Base-by-base conservation (phyloP, 2,329 filamentous ascomycete species). In the Phaeosphaeriaceae sp. region DNA sequence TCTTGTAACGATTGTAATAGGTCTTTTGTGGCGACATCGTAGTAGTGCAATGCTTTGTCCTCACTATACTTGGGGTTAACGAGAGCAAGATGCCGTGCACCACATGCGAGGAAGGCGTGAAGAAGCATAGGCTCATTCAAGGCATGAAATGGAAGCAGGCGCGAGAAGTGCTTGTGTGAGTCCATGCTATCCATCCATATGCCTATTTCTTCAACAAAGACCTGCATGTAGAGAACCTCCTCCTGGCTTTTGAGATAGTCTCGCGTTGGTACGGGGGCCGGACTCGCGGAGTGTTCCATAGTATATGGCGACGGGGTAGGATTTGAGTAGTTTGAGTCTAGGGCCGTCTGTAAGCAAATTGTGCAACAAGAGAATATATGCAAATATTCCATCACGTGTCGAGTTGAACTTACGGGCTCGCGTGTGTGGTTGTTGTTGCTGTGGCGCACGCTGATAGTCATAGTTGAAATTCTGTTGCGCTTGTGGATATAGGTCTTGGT, bases 131-230 rank as follows among this genome's bases (percentile, higher is more conserved):
- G 88, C 50, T 94, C 90, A 46, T 86, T 83, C 18, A 96, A 78
- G 1, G 92, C 87, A 63, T 93, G 84, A 63, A 91, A 92, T 0
- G 93, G 92, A n/a, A 97, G 79, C 15, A 90, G 78, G 39, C 88
- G 83, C 18, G 90, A 90, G 71, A 97, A 97, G 68, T 95, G 89
- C 75, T 93, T 93, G 58, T 87, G 82, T 28, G 85, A 82, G 75
- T 96, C 90, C 78, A 97, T 86, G 34, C 87, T 90, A 73, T 97
- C 93, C 90, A 97, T 96, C 91, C 93, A 97, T 3, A 91, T 74
- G 1, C 88, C 92, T 2, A 97, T 90, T 58, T 96, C 89, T 65
- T 95, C 89, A 6, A 95, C 87, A 69, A 96, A 97, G 0, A 92
- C 87, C 70, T 96, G 90, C 87, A 97, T 90, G 67, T 92, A 92